Conservation (phyloP, 352 stramenopile genomes). For the Phytophthora pini region DNA sequence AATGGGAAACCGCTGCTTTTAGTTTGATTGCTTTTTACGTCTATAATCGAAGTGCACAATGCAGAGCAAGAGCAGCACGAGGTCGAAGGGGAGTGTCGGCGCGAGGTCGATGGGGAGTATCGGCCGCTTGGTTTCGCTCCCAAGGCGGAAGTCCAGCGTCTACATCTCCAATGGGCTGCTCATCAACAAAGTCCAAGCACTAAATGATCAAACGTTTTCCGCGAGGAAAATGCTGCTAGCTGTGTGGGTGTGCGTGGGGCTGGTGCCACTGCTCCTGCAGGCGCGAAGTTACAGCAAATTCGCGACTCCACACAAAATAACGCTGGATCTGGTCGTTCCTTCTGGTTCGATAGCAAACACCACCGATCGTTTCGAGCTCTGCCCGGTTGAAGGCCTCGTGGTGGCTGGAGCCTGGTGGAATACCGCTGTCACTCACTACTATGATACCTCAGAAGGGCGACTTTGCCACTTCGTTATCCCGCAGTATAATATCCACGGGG, state of each 20-base stretch:
- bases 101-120: background rate
- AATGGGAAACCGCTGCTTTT: too few relatives aligned
- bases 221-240: background rate
- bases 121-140: background rate
- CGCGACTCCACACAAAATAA: conserved; percentile 17
- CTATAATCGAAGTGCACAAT: too few relatives aligned
- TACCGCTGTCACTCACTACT: conserved; percentile 5
- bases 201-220: background rate
- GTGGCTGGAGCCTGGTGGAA: conserved; percentile 15
- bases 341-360: too few relatives aligned
- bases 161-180: background rate
- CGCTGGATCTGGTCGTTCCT: background rate
- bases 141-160: background rate
- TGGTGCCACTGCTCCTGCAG: conserved; percentile 14
- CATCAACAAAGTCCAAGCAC: background rate
- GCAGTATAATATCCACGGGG: conserved; percentile 23
- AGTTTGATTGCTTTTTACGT: too few relatives aligned
- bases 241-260: conserved; percentile 16
- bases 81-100: background rate
- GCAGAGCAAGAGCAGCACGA: background rate
- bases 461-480: conserved; percentile 17
- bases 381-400: conserved; percentile 7
- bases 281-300: conserved; percentile 18
- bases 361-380: background rate
- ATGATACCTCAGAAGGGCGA: background rate